Evolutionary conservation across 345 rosid genomes (phyloP), one percentile per base, ranked within the genome.

Genomic region (Eucalyptus regnans): DNA sequence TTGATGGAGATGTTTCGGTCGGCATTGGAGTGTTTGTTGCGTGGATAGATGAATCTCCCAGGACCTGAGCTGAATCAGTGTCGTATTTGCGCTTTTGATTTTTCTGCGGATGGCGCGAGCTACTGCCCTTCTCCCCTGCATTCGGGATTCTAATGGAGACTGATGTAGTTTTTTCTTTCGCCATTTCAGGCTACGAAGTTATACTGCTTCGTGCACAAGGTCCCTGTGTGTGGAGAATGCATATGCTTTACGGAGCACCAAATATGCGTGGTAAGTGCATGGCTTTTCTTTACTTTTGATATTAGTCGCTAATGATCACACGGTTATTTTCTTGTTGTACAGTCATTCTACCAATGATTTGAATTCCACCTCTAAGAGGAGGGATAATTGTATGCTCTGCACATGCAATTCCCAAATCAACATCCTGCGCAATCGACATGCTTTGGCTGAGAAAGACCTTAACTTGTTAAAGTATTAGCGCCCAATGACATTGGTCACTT

Each of bases 181-280:
- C 46, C 27, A 6, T 91, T 92, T 76, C 95, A 98, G 99, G 99
- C 99, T 89, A 98, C 99, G 12, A 97, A 96, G 92, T 90, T 97
- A 50, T 97, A 97, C 90, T 97, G 99, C 92, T 97, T 96, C 88
- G 99, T 97, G 89, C 99, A 97, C 94, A 97, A 97, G 93, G 98
- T 95, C 88, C 99, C 99, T 49, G 98, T 97, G 89, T 97, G 99
- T 50, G 99, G 99, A 49, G 99, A 97, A 91, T 97, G 99, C 91
- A 91, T 98, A 90, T 97, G 99, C 92, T 97, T 95, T 91, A 95
- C 96, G 12, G 99, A 98, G 96, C 99, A 97, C 92, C 98, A 94
- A 91, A 94, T 94, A 88, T 98, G 99, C 23, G 99, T 97, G 92
- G 99, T 98, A 94, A 89, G 92, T 91, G 54, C 87, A 12, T 23